Percentiles rank a stretch among this genome's conserved stretches.
Evolutionary conservation across 2,329 filamentous ascomycete species (phyloP).

Genomic region (Coleophoma cylindrospora): DNA sequence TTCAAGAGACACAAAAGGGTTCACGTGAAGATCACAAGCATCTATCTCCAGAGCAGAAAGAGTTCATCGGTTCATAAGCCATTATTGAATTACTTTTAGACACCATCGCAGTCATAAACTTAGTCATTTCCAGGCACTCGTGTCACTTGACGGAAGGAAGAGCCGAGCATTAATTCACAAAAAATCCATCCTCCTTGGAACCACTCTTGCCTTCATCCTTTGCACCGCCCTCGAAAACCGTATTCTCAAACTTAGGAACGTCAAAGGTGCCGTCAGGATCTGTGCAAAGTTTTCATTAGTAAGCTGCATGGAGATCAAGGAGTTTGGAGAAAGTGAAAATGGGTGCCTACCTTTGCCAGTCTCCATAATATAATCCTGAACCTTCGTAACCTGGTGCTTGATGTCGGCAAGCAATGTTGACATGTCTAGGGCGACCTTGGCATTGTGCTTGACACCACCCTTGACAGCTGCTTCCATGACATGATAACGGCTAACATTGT

Average conservation of each 20-base stretch:
- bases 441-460: constrained; percentile 41
- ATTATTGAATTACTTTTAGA: no score
- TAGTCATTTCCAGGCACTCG: no score
- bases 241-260: constrained; percentile 35
- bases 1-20: no score
- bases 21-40: no score
- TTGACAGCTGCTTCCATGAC: constrained; percentile 49
- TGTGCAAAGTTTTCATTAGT: constrained; percentile 17
- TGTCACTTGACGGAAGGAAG: no score
- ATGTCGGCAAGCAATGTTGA: constrained; percentile 43
- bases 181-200: constrained; percentile 22
- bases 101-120: no score
- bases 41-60: no score
- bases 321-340: neutral
- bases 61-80: no score
- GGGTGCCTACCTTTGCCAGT: constrained; percentile 43
- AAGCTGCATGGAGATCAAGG: constrained; percentile 1
- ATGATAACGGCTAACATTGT: constrained; percentile 54
- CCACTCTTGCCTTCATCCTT: constrained; percentile 1
- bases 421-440: constrained; percentile 37
- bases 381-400: constrained; percentile 39
- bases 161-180: constrained; percentile 22
- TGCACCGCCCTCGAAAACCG: constrained; percentile 15
- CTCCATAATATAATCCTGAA: constrained; percentile 45
- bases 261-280: constrained; percentile 49